Evolutionary conservation across 2,329 filamentous ascomycete species (phyloP).

Genomic region (Claviceps sp.): DNA sequence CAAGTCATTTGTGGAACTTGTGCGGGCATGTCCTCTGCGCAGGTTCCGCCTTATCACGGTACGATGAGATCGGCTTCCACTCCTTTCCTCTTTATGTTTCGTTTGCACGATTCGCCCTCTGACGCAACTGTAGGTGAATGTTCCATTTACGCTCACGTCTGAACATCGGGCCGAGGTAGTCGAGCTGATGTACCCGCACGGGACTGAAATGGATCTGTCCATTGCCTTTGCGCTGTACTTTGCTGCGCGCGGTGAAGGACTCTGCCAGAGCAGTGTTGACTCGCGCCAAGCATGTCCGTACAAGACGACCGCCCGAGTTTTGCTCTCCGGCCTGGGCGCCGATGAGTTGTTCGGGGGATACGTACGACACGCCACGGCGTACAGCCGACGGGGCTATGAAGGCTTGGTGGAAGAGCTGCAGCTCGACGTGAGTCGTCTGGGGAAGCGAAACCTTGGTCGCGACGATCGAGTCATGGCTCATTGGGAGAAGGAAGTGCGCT

Average conservation of each 20-base stretch:
- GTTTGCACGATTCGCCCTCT: background rate
- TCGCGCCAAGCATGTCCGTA: conserved; percentile 29
- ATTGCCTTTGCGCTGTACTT: conserved; percentile 94
- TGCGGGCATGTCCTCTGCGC: conserved; percentile 52
- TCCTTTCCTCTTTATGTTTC: background rate
- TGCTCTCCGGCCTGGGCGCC: conserved; percentile 85
- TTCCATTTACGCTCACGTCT: conserved; percentile 65
- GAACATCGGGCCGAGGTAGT: conserved; percentile 57
- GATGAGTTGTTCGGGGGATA: conserved; percentile 97
- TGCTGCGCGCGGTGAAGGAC: conserved; percentile 61
- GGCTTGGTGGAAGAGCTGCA: conserved; percentile 72
- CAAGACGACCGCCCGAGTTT: conserved; percentile 60
- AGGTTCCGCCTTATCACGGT: conserved; percentile 72
- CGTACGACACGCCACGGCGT: conserved; percentile 68
- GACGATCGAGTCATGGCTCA: conserved; percentile 85
- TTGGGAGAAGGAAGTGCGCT: conserved; percentile 80
- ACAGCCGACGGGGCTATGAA: conserved; percentile 50
- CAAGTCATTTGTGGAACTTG: conserved; percentile 64
- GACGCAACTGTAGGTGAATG: conserved; percentile 43
- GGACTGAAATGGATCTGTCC: conserved; percentile 97
- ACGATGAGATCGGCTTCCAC: conserved; percentile 12
- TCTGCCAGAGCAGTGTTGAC: conserved; percentile 20
- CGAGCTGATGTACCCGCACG: conserved; percentile 76
- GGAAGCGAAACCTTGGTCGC: conserved; percentile 85
- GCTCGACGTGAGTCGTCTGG: conserved; percentile 72